Evolutionary conservation across 306 rosid genomes (phyloP).

Genomic region (Sicyos baderoa): DNA sequence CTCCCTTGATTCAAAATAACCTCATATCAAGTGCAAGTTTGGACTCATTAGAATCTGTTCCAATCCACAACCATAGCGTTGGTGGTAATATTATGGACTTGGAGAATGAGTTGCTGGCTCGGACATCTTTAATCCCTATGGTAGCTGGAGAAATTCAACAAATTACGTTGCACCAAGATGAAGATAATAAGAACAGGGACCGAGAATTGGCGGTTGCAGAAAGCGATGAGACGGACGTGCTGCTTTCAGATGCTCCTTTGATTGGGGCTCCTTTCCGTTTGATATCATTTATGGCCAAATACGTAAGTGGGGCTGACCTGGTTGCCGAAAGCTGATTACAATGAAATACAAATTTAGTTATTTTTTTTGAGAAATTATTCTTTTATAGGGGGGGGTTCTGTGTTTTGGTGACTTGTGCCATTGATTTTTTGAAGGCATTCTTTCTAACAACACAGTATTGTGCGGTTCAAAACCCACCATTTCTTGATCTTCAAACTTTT

Average conservation of each 20-base stretch:
- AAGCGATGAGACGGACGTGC: conserved; percentile 36
- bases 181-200: conserved; percentile 26
- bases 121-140: conserved; percentile 29
- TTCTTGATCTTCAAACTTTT: neutral
- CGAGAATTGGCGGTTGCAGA: conserved; percentile 29
- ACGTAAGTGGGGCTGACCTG: conserved; percentile 88
- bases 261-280: conserved; percentile 87
- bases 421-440: neutral
- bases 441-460: neutral
- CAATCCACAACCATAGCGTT: conserved; percentile 26
- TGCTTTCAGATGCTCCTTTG: conserved; percentile 73
- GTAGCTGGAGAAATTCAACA: conserved; percentile 56
- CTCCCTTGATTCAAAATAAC: conserved; percentile 28
- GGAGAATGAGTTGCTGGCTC: conserved; percentile 17
- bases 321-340: conserved; percentile 33
- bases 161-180: conserved; percentile 52
- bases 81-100: conserved; percentile 19
- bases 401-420: neutral
- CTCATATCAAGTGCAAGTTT: conserved; percentile 23
- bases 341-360: conserved; percentile 26
- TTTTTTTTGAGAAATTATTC: neutral
- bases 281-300: conserved; percentile 72
- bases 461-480: neutral
- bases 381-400: neutral
- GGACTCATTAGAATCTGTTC: conserved; percentile 28